Evolutionary conservation across 2,329 filamentous ascomycete genomes (phyloP).

Genomic region (Golovinomyces cichoracearum): DNA sequence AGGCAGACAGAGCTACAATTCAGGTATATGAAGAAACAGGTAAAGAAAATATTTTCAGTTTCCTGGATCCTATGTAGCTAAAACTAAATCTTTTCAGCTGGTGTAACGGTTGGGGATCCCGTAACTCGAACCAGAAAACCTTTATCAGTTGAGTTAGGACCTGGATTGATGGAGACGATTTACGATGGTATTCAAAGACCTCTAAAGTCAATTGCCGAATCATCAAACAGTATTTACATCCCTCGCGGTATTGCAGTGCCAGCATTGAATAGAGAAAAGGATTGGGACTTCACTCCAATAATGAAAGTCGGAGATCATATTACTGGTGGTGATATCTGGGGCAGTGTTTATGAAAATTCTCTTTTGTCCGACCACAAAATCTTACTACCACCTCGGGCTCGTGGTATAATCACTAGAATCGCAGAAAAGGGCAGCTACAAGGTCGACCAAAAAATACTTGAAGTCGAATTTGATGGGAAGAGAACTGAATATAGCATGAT

Average conservation of each 20-base stretch:
- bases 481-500: conserved; percentile 93
- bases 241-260: conserved; percentile 77
- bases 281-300: conserved; percentile 84
- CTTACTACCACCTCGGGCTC: conserved; percentile 64
- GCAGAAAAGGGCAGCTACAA: conserved; percentile 77
- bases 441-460: conserved; percentile 76
- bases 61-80: no score
- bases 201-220: conserved; percentile 54
- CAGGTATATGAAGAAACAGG: conserved; percentile 99
- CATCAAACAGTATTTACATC: conserved; percentile 80
- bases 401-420: conserved; percentile 79
- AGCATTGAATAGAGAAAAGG: conserved; percentile 67
- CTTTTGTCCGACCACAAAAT: conserved; percentile 86
- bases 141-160: conserved; percentile 86
- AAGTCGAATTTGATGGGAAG: conserved; percentile 90
- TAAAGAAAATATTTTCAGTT: conserved; percentile 18
- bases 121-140: conserved; percentile 80
- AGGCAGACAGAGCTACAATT: conserved; percentile 80
- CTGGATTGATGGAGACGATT: conserved; percentile 93
- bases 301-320: conserved; percentile 94
- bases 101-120: conserved; percentile 85
- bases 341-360: conserved; percentile 84
- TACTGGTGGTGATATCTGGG: conserved; percentile 87
- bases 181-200: conserved; percentile 98
- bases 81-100: conserved; percentile 30